phyloP scores from a whole-genome alignment of 2,329 filamentous ascomycete species.

The Colletotrichum tofieldiae region DNA sequence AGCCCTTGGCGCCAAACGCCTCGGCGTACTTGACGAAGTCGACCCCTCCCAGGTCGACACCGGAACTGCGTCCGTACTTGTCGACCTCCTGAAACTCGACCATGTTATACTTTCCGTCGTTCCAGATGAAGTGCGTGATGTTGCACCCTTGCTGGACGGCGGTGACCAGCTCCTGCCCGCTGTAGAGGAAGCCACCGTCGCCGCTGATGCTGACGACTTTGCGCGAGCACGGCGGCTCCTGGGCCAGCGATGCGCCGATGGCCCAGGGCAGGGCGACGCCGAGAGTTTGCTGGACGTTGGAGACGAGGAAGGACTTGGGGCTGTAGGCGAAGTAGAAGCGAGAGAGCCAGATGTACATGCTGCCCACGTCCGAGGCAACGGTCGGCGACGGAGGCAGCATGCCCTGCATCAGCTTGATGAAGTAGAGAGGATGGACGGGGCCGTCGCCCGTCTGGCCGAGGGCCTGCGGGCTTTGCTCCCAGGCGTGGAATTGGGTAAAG shows the following conservation, averaged over 20 bases:
- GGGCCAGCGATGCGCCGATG: conserved; percentile 61
- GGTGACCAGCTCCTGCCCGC: conserved; percentile 61
- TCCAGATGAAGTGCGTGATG: conserved; percentile 67
- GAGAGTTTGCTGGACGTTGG: conserved; percentile 65
- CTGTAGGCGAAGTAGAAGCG: conserved; percentile 61
- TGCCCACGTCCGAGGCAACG: conserved; percentile 63
- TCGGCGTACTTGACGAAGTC: conserved; percentile 65
- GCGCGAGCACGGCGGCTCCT: conserved; percentile 57
- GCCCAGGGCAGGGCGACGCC: conserved; percentile 65
- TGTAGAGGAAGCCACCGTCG: conserved; percentile 67
- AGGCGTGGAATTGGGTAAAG: conserved; percentile 54
- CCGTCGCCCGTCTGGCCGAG: conserved; percentile 46
- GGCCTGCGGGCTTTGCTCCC: conserved; percentile 48
- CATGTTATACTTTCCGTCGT: conserved; percentile 66
- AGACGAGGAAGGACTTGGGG: conserved; percentile 61
- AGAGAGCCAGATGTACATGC: conserved; percentile 65
- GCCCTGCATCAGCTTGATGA: conserved; percentile 60
- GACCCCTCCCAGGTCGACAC: conserved; percentile 61
- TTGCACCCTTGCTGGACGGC: conserved; percentile 63
- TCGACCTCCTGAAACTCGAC: conserved; percentile 66
- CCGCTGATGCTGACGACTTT: conserved; percentile 63
- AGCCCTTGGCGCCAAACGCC: conserved; percentile 62
- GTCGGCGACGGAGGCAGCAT: conserved; percentile 57
- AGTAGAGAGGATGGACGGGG: conserved; percentile 62
- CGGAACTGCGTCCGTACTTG: conserved; percentile 62